phyloP scores from a whole-genome alignment of 2,329 filamentous ascomycete species.

The Colletotrichum graminicola region DNA sequence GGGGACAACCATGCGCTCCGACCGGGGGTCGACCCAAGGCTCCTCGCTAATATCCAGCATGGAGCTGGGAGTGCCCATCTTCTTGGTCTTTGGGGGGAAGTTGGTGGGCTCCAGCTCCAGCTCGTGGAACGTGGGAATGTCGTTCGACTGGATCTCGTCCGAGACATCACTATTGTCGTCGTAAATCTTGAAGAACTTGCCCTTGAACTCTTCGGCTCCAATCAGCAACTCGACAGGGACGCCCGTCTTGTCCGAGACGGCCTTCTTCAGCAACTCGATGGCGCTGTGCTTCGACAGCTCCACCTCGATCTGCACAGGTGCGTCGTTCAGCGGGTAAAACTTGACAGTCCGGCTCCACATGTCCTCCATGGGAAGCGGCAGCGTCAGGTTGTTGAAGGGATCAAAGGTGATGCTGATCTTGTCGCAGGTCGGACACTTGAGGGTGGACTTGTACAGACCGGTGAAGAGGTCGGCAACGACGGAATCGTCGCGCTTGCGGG shows the following conservation, averaged over 20 bases:
- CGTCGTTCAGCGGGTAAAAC: constrained; percentile 81
- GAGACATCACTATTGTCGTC: constrained; percentile 75
- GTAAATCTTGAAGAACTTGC: constrained; percentile 89
- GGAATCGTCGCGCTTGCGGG: constrained; percentile 92
- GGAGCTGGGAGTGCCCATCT: constrained; percentile 55
- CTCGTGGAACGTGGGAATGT: constrained; percentile 79
- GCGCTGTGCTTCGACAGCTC: constrained; percentile 84
- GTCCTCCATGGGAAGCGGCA: constrained; percentile 89
- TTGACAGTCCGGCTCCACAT: constrained; percentile 81
- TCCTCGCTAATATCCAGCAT: constrained; percentile 64
- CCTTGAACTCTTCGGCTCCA: constrained; percentile 83
- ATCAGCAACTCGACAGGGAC: constrained; percentile 77
- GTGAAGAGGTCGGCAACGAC: constrained; percentile 96
- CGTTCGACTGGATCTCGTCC: constrained; percentile 77
- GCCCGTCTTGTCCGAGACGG: constrained; percentile 75
- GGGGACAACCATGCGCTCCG: constrained; percentile 77
- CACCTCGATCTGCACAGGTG: constrained; percentile 78
- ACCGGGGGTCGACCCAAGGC: constrained; percentile 61
- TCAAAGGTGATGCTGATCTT: constrained; percentile 99
- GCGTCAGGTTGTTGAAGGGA: constrained; percentile 93
- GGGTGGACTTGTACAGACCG: constrained; percentile 97
- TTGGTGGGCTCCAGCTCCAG: constrained; percentile 85
- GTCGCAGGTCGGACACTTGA: constrained; percentile 89
- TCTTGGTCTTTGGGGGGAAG: constrained; percentile 69
- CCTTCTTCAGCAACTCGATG: constrained; percentile 76